Evolutionary conservation across 371 early-diverging fungal genomes (phyloP).

Genomic region (Saksenaea oblongispora): DNA sequence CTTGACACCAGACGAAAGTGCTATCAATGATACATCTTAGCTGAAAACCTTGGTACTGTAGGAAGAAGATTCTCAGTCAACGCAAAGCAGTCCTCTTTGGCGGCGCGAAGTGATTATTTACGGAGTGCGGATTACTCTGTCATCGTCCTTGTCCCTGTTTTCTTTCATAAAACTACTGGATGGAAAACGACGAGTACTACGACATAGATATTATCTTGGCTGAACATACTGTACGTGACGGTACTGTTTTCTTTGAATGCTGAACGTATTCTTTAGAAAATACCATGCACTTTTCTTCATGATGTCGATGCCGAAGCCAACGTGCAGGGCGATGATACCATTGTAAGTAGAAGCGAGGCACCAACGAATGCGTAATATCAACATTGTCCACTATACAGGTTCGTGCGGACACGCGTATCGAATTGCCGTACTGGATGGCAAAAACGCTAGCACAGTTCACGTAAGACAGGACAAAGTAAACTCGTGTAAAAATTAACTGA

Average conservation of each 20-base stretch:
- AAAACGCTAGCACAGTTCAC: slow-evolving; percentile 40
- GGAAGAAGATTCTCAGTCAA: too few relatives aligned
- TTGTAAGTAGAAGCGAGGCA: slow-evolving; percentile 12
- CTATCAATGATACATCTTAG: too few relatives aligned
- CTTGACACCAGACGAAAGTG: too few relatives aligned
- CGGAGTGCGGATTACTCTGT: too few relatives aligned
- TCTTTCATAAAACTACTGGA: slow-evolving; percentile 6
- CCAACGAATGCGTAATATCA: background rate
- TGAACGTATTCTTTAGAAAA: slow-evolving; percentile 26
- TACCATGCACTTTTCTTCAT: slow-evolving; percentile 43
- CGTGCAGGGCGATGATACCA: slow-evolving; percentile 37
- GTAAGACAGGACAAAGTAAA: slow-evolving; percentile 20
- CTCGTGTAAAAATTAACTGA: background rate
- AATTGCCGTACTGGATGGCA: slow-evolving; percentile 51
- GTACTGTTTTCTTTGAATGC: background rate
- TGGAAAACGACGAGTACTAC: slow-evolving; percentile 53
- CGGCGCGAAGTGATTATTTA: too few relatives aligned
- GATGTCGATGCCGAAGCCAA: slow-evolving; percentile 33
- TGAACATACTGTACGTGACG: slow-evolving; percentile 37
- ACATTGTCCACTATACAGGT: slow-evolving; percentile 15
- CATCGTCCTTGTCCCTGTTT: too few relatives aligned
- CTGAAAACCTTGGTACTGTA: too few relatives aligned
- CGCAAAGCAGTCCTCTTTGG: too few relatives aligned
- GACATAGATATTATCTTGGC: slow-evolving; percentile 51
- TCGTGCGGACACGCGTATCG: slow-evolving; percentile 25